A percentile compares a stretch with the other conserved stretches of the same genome.
These are phyloP conservation scores for Trypanosoma theileri DNA, from an alignment of 208 protist species.

Conservation along the genomic window DNA sequence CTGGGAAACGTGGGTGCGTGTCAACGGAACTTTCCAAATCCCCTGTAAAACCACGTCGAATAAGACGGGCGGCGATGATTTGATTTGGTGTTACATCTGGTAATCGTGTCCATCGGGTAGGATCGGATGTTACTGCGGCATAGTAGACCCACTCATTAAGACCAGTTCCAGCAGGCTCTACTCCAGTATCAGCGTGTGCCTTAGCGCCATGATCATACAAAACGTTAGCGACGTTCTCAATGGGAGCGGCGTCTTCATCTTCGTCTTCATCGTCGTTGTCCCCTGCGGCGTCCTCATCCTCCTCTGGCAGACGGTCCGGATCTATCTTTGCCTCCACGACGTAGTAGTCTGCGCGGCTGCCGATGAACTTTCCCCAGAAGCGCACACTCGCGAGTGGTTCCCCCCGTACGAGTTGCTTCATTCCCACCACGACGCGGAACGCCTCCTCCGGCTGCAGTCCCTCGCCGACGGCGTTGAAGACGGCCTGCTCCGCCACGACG, in stretches of 20 bases:
- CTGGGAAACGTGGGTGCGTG: constrained; percentile 91
- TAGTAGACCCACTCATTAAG: constrained; percentile 92
- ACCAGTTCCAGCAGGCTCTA: constrained; percentile 71
- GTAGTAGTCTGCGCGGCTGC: constrained; percentile 83
- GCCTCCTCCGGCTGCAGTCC: constrained; percentile 78
- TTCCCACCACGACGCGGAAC: constrained; percentile 82
- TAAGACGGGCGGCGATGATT: constrained; percentile 76
- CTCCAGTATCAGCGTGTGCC: constrained; percentile 35
- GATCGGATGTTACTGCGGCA: constrained; percentile 65
- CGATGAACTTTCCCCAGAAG: constrained; percentile 90
- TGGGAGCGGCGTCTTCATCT: constrained; percentile 58
- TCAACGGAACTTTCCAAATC: constrained; percentile 84
- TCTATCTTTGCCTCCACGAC: constrained; percentile 87
- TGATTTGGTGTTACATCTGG: constrained; percentile 92
- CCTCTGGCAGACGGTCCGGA: constrained; percentile 62
- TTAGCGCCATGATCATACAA: constrained; percentile 44
- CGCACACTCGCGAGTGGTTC: constrained; percentile 83
- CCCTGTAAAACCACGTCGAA: constrained; percentile 91
- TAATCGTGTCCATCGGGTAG: constrained; percentile 82
- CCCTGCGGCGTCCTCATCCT: constrained; percentile 27
- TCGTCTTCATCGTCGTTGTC: constrained; percentile 53
- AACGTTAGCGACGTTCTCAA: constrained; percentile 73
- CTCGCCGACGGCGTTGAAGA: constrained; percentile 82
- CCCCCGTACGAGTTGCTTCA: constrained; percentile 79
- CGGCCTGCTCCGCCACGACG: constrained; percentile 75